Base-by-base conservation (phyloP, 2,329 filamentous ascomycete species). In the Harringtonia lauricola region DNA sequence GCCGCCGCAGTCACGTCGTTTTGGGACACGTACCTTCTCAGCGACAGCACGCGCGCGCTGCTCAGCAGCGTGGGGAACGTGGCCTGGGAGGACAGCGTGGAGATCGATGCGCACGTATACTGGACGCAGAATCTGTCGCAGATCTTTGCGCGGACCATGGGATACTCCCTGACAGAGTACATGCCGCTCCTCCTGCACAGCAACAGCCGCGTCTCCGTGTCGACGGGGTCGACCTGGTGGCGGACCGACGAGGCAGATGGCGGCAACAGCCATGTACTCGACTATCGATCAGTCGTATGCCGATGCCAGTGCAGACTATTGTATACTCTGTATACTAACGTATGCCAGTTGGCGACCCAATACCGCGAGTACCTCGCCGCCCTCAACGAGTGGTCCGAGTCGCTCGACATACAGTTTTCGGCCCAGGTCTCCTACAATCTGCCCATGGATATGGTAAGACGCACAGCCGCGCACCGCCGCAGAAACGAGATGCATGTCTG, bases 391-490 rank as follows among this genome's bases (percentile, higher is more conserved):
- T 66, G 64, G 61, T 45, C 53, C 2, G 52, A 61, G 12, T 34
- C 48, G 2, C 51, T 67, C 0, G 56, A 54, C 2, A 17, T 66
- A 0, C 51, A 64, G 31, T 61, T 58, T 37, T 67, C 65, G 1
- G 48, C 55, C 2, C 66, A 69, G 46, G 50, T 61, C 1, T 56
- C 54, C 0, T 68, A 69, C 47, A 64, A 65, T 42, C 38, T 66
- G 7, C 61, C 64, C 0, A 53, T 68, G 52, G 64, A 68, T 36
- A 64, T 65, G 63, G 40, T 42, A n/a, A 22, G 29, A 10, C 24
- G 7, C 24, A 26, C 7, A 10, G 24, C 6, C 10, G 24, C 7
- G 24, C 24, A 26, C 7, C 6, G 6, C 24, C 10, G 10, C 24
- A 7, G 24, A n/a, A n/a, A n/a, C n/a, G 24, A 7, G 24, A 10